A percentile compares a stretch with the other conserved stretches of the same genome.
These are phyloP conservation scores for Fomitopsis betulina DNA, from an alignment of 1,284 basidiomycete genomes.

Conservation along the genomic window DNA sequence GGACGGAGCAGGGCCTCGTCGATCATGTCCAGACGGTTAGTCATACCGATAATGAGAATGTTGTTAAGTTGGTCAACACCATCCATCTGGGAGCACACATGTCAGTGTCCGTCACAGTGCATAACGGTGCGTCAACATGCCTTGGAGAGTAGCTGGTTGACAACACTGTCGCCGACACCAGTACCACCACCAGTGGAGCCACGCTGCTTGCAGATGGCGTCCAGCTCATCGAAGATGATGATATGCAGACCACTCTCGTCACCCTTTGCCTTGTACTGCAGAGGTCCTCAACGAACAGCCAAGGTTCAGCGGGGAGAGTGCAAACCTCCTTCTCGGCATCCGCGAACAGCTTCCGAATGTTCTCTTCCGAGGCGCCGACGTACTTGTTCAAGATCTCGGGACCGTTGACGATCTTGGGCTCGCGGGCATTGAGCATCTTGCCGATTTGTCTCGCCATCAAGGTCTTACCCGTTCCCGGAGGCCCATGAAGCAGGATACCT, in stretches of 20 bases:
- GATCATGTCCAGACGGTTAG: constrained; percentile 98
- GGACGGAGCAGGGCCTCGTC: constrained; percentile 97
- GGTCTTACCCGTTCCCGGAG: constrained; percentile 98
- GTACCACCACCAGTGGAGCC: constrained; percentile 88
- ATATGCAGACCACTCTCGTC: constrained; percentile 98
- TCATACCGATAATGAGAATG: constrained; percentile 99
- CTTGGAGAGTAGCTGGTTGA: constrained; percentile 98
- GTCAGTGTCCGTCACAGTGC: background rate
- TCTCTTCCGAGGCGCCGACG: constrained; percentile 98
- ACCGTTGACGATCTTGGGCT: constrained; percentile 98
- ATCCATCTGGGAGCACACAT: constrained; percentile 72
- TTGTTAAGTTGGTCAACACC: constrained; percentile 99
- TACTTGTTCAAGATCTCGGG: constrained; percentile 98
- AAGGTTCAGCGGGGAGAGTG: constrained; percentile 3
- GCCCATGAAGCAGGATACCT: constrained; percentile 92
- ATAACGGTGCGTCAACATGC: constrained; percentile 32
- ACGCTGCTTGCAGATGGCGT: constrained; percentile 99
- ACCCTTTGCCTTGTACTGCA: constrained; percentile 94
- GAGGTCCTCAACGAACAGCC: background rate
- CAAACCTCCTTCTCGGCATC: constrained; percentile 95
- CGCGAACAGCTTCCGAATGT: constrained; percentile 94
- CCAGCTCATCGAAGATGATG: constrained; percentile 99
- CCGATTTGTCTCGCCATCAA: constrained; percentile 98
- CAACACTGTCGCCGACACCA: constrained; percentile 96
- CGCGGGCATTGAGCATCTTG: constrained; percentile 97